Evolutionary conservation across 1,284 basidiomycete species (phyloP), one percentile per base, ranked within the genome.

Genomic region (Clitocybe nebularis): DNA sequence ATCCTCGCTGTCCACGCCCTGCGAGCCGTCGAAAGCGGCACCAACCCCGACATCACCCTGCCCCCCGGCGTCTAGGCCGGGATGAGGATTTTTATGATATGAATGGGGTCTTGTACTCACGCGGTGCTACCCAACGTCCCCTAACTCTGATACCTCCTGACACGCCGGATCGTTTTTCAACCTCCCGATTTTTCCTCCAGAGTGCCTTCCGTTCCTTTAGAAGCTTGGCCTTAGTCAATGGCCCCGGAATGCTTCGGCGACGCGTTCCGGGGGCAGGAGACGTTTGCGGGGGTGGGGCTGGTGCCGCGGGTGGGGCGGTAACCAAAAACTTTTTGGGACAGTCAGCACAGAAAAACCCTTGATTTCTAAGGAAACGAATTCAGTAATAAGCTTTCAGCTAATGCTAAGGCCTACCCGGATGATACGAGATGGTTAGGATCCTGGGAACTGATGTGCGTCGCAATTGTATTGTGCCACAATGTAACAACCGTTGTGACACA

Each of bases 1-100:
- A 50, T 85, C 83, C 51, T 81, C 72, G 43, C 73, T 76, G 55
- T 85, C 82, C n/a, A 85, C 79, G 33, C 82, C 81, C 23, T 64
- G 63, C 7, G 73, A 67, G 1, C 83, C 82, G 54, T 84, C 75
- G 46, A 75, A 79, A 13, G 67, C 64, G 16, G 77, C 49, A 19
- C 78, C 77, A 25, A 71, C 50, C 22, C 52, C 58, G 28, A 54
- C 39, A 36, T 65, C 63, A 42, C 60, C 56, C 49, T 79, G 75
- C 28, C 75, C 67, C 53, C 66, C 70, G 13, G 77, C 73, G 41
- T 60, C 71, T 55, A 70, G 47, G 9, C 43, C 40, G 24, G 41
- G 3, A 16, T 47, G 11, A 45, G 41, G 25, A 2, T 23, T 29
- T 22, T 33, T 10, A 49, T 25, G 35, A 40, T n/a, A 17, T 25